Conservation (phyloP, 768 basidiomycete genomes). For the Leucogyrophana mollusca region DNA sequence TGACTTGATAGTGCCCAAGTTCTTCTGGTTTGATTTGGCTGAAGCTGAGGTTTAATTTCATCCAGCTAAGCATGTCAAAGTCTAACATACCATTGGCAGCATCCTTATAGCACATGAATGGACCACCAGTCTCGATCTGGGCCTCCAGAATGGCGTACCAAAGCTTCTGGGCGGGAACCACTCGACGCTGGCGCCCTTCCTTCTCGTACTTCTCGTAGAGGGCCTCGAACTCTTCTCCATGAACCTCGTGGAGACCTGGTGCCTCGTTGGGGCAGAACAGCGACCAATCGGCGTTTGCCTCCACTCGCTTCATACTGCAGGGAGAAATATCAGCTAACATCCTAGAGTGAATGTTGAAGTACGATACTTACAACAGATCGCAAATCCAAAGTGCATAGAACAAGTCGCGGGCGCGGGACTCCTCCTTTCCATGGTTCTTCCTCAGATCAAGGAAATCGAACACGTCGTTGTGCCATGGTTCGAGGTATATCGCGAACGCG, state of each 20-base stretch:
- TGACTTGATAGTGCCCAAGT: constrained; percentile 98
- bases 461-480: constrained; percentile 98
- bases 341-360: background rate
- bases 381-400: constrained; percentile 99
- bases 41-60: constrained; percentile 5
- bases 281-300: constrained; percentile 87
- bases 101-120: constrained; percentile 99
- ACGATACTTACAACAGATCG: constrained; percentile 79
- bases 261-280: constrained; percentile 98
- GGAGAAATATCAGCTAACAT: too few species aligned
- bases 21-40: constrained; percentile 98
- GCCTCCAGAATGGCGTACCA: constrained; percentile 98
- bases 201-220: constrained; percentile 86
- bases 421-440: constrained; percentile 99
- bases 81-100: constrained; percentile 75
- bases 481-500: constrained; percentile 96
- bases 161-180: constrained; percentile 91
- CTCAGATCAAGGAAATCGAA: constrained; percentile 97
- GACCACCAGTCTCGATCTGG: constrained; percentile 98
- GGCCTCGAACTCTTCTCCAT: constrained; percentile 86
- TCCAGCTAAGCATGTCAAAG: background rate
- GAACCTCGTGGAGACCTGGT: constrained; percentile 83
- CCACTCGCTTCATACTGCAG: constrained; percentile 92
- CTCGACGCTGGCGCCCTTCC: constrained; percentile 83
- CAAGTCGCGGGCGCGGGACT: constrained; percentile 91